These are phyloP conservation scores for Kuraishia cidri DNA, from an alignment of 805 yeast species.

Conservation along the genomic window DNA sequence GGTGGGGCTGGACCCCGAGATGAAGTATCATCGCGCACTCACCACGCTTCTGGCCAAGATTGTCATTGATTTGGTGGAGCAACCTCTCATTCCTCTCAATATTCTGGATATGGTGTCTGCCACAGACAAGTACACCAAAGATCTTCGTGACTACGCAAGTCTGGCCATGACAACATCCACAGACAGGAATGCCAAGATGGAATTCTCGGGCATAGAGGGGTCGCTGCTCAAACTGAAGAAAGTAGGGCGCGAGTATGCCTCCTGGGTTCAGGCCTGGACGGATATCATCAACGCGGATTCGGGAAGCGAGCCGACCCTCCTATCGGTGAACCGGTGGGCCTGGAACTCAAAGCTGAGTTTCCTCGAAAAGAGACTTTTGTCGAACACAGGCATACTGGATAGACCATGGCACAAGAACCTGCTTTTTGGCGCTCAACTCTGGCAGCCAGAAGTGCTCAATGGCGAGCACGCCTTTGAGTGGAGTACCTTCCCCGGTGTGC, in stretches of 20 bases:
- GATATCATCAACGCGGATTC: slow-evolving; percentile 38
- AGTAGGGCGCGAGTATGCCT: slow-evolving; percentile 36
- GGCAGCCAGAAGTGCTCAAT: slow-evolving; percentile 35
- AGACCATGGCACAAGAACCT: slow-evolving; percentile 63
- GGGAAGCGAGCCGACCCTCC: slow-evolving; percentile 65
- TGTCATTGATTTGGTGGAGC: slow-evolving; percentile 55
- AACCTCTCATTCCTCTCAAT: slow-evolving; percentile 69
- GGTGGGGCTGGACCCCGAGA: slow-evolving; percentile 41
- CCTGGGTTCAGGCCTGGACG: slow-evolving; percentile 60
- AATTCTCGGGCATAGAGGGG: slow-evolving; percentile 17
- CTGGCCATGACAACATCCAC: slow-evolving; percentile 1
- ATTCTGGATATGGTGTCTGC: slow-evolving; percentile 34
- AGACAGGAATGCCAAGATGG: slow-evolving; percentile 6
- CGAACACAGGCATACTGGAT: slow-evolving; percentile 29
- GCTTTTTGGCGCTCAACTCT: slow-evolving; percentile 59
- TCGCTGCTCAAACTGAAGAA: slow-evolving; percentile 26
- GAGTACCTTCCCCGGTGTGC: slow-evolving; percentile 68
- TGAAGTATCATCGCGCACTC: slow-evolving; percentile 46
- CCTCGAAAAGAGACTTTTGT: slow-evolving; percentile 45
- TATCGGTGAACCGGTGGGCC: slow-evolving; percentile 66
- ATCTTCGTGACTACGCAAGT: slow-evolving; percentile 31
- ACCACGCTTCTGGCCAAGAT: slow-evolving; percentile 46
- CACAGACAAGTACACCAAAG: slow-evolving; percentile 33
- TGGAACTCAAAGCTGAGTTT: slow-evolving; percentile 65
- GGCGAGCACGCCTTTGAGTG: slow-evolving; percentile 28